Percentiles rank a stretch among this genome's conserved stretches.
Evolutionary conservation across 768 basidiomycete genomes (phyloP).

Genomic region (Termitomyces sp.): DNA sequence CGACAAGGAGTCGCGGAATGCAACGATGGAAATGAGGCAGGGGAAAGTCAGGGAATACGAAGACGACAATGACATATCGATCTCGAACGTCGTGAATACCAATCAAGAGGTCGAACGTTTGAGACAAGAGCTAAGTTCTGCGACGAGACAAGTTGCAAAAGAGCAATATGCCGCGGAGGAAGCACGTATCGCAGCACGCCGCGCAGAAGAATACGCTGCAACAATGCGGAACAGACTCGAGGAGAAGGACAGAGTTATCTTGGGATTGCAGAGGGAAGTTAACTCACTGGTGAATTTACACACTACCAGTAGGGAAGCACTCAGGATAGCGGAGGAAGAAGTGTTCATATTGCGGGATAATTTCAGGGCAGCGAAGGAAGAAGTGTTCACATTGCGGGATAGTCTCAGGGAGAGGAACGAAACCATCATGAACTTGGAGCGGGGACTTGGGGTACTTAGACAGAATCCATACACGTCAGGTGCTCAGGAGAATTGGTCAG

Average conservation of each 20-base stretch:
- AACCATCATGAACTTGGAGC: background rate
- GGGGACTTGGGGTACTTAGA: background rate
- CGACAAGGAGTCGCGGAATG: background rate
- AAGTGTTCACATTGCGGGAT: background rate
- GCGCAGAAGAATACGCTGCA: too few relatives aligned
- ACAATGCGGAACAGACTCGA: too few relatives aligned
- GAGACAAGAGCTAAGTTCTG: background rate
- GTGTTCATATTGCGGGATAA: background rate
- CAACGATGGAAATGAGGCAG: too few relatives aligned
- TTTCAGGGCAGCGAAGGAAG: background rate
- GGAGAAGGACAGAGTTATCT: too few relatives aligned
- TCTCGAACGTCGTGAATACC: background rate
- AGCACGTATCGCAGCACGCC: too few relatives aligned
- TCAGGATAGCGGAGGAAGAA: background rate
- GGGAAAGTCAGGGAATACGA: background rate
- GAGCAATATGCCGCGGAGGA: too few relatives aligned
- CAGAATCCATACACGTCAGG: background rate
- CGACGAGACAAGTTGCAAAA: too few relatives aligned
- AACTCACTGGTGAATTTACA: too few relatives aligned
- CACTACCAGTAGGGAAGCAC: background rate
- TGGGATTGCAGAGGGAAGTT: too few relatives aligned
- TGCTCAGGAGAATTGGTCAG: background rate
- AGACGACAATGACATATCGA: background rate
- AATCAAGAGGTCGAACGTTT: background rate
- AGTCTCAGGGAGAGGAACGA: background rate